Base-by-base conservation (phyloP, 129 eudicot genomes). In the Escallonia rubra region DNA sequence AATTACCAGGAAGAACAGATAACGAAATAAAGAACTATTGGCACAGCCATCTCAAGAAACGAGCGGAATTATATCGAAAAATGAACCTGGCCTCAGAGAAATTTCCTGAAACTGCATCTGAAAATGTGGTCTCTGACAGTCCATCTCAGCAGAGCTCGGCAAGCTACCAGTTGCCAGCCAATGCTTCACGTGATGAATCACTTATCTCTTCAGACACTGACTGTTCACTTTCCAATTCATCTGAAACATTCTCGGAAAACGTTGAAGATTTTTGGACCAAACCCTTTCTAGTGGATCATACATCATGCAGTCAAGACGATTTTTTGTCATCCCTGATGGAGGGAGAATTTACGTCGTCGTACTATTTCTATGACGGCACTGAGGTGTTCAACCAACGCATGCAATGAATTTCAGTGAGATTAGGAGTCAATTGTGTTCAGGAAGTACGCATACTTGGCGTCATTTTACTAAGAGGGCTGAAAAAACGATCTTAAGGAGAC, bases 1-100 rank as follows among this genome's bases (percentile, higher is more conserved):
- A 57, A 40, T 72, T 80, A 66, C 85, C 85, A 0, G 86, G 82
- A 73, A 77, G 86, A 69, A 81, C 80, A 13, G 86, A 81, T 62
- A 81, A 81, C 42, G 83, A 81, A 49, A 81, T 81, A 65, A 81
- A 81, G 53, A 81, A 81, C 52, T 58, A 81, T 39, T 81, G 83
- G 83, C 86, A 81, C 12, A 52, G 79, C 14, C 74, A 63, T 64
- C 56, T 81, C 23, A 73, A 70, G 69, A 58, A 34, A 16, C 67
- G 67, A 8, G 6, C 44, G 43, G 11, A 3, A 38, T 23, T 34
- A 15, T 9, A 57, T 57, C 42, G 16, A 41, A 57, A 34, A 12
- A 57, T 8, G 10, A 9, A 7, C 8, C 8, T 13, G 9, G 6
- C 12, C 34, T 42, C 8, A 14, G 5, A 12, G n/a, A 10, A 42